Percentiles rank a stretch among this genome's conserved stretches.
Conservation (phyloP, 306 rosid genomes). For the Biancaea sappan region DNA sequence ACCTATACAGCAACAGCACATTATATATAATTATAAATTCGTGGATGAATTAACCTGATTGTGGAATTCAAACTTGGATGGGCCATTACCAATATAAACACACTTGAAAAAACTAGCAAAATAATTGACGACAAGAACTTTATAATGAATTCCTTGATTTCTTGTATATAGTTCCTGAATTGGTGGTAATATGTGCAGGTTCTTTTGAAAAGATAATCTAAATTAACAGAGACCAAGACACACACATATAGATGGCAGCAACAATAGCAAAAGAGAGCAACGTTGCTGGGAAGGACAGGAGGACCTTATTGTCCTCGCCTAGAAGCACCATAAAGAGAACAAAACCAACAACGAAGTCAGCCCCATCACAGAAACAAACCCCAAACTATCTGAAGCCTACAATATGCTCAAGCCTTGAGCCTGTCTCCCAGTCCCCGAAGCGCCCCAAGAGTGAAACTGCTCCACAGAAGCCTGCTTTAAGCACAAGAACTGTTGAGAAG, state of each 20-base stretch:
- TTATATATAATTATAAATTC: background rate
- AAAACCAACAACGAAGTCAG: conserved; percentile 32
- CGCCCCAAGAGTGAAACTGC: conserved; percentile 29
- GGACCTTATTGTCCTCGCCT: conserved; percentile 9
- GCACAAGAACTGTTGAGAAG: conserved; percentile 58
- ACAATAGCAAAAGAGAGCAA: conserved; percentile 34
- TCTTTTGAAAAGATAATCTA: background rate
- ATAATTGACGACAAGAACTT: background rate
- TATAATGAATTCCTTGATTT: background rate
- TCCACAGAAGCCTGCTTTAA: conserved; percentile 27
- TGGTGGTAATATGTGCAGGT: background rate
- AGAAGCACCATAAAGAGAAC: conserved; percentile 23
- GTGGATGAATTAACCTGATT: background rate
- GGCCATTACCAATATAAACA: background rate
- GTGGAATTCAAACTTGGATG: background rate
- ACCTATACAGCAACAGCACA: background rate
- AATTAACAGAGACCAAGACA: no score
- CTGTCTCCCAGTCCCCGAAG: background rate
- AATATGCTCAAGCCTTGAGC: conserved; percentile 41
- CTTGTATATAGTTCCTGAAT: background rate
- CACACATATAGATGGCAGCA: conserved; percentile 54
- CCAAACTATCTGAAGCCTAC: conserved; percentile 66
- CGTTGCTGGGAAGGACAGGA: conserved; percentile 49
- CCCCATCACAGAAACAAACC: conserved; percentile 38
- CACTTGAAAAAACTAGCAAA: background rate